A percentile compares a stretch with the other conserved stretches of the same genome.
Conservation (phyloP, 1,284 basidiomycete species). For the Volvariella volvacea region DNA sequence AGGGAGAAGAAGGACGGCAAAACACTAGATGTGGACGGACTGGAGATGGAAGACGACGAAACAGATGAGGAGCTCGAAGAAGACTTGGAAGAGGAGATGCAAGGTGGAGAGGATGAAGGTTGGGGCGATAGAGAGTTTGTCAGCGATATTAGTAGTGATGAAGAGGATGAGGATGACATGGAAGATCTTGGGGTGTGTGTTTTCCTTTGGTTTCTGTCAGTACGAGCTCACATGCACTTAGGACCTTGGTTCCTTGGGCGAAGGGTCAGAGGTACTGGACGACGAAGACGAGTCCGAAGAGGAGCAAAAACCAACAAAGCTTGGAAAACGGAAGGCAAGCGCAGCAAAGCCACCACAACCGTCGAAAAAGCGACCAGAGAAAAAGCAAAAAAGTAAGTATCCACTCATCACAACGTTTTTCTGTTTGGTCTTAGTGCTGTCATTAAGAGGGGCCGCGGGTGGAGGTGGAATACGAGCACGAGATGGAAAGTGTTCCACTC, state of each 20-base stretch:
- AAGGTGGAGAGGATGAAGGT: slow-evolving; percentile 23
- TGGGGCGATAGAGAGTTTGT: slow-evolving; percentile 81
- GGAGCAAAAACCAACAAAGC: slow-evolving; percentile 33
- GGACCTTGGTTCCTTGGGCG: slow-evolving; percentile 22
- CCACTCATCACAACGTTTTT: slow-evolving; percentile 16
- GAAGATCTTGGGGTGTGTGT: slow-evolving; percentile 60
- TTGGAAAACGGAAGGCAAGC: slow-evolving; percentile 67
- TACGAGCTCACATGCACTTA: slow-evolving; percentile 7
- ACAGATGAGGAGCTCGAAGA: slow-evolving; percentile 54
- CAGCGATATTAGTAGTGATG: slow-evolving; percentile 74
- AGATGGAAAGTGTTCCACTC: slow-evolving; percentile 70
- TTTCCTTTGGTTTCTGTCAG: not conserved
- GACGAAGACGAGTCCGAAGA: slow-evolving; percentile 35
- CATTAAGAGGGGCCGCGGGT: slow-evolving; percentile 67
- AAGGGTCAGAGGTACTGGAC: slow-evolving; percentile 27
- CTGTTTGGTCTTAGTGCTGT: slow-evolving; percentile 7
- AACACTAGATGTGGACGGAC: slow-evolving; percentile 44
- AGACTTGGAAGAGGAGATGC: slow-evolving; percentile 37
- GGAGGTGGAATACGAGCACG: slow-evolving; percentile 93
- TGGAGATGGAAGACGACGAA: slow-evolving; percentile 37
- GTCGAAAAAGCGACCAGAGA: slow-evolving; percentile 46
- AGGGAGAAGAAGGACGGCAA: slow-evolving; percentile 57
- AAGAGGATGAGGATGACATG: slow-evolving; percentile 59
- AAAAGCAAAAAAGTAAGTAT: slow-evolving; percentile 49
- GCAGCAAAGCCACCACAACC: slow-evolving; percentile 28